A percentile compares a stretch with the other conserved stretches of the same genome.
These are phyloP conservation scores for Wickerhamiella sorbophila DNA, from an alignment of 805 yeast species.

Conservation along the genomic window DNA sequence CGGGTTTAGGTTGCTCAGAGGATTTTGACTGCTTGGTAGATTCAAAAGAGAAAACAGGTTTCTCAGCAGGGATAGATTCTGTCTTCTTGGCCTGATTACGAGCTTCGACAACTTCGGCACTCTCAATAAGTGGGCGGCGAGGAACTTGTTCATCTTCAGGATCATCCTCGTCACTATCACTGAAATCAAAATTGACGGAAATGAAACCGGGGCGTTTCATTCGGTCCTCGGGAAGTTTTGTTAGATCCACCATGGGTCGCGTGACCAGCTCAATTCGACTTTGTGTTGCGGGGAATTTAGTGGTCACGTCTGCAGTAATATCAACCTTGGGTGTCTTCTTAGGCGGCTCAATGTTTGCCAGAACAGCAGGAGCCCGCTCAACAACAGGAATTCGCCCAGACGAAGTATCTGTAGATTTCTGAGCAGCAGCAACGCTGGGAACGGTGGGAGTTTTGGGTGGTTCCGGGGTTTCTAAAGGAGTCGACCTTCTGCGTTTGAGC, in stretches of 20 bases:
- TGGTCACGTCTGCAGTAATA: neutral
- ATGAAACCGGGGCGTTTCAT: slow-evolving; percentile 23
- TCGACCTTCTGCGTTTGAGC: neutral
- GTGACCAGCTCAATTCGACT: slow-evolving; percentile 11
- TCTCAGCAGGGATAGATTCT: neutral
- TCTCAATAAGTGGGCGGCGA: slow-evolving; percentile 10
- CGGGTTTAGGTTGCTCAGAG: neutral
- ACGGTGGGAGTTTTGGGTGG: neutral
- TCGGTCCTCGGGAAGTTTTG: slow-evolving; percentile 14
- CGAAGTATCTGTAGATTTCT: neutral
- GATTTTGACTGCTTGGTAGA: too few species aligned
- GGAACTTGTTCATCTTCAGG: neutral
- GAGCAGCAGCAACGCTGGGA: neutral
- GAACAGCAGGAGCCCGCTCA: neutral
- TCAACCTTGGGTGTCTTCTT: neutral
- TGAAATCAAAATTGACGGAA: slow-evolving; percentile 24
- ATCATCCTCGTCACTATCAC: slow-evolving; percentile 19
- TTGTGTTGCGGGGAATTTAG: neutral
- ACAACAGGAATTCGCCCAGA: slow-evolving; percentile 1
- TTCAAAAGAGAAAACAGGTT: neutral
- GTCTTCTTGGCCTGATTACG: neutral
- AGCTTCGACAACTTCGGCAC: slow-evolving; percentile 1
- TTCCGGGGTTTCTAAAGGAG: neutral
- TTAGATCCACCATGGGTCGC: slow-evolving; percentile 11
- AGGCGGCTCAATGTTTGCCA: neutral